Evolutionary conservation across 371 early-diverging fungal species (phyloP).

Genomic region (Mucor mucedo): DNA sequence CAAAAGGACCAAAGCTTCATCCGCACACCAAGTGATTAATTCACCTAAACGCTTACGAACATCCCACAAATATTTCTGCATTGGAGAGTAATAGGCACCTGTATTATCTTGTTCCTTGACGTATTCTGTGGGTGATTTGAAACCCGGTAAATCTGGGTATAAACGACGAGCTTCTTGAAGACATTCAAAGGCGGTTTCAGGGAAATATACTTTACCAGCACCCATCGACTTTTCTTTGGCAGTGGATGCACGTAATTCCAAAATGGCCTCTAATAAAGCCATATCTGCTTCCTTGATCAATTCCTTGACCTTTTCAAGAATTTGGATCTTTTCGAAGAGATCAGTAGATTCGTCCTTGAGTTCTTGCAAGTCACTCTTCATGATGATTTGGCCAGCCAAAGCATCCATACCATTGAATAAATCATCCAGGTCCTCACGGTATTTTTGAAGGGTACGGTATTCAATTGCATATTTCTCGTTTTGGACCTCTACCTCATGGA

Average conservation of each 20-base stretch:
- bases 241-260: constrained; percentile 39
- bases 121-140: constrained; percentile 43
- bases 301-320: constrained; percentile 36
- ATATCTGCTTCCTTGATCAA: constrained; percentile 37
- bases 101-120: constrained; percentile 44
- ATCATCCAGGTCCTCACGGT: constrained; percentile 44
- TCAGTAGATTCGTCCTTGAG: constrained; percentile 10
- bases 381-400: constrained; percentile 9
- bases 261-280: constrained; percentile 47
- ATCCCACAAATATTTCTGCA: constrained; percentile 57
- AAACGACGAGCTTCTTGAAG: constrained; percentile 44
- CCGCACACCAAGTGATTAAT: constrained; percentile 29
- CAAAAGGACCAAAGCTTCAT: constrained; percentile 16
- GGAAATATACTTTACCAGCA: constrained; percentile 49
- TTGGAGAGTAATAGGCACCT: constrained; percentile 54
- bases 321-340: constrained; percentile 25
- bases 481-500: constrained; percentile 20
- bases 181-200: constrained; percentile 45
- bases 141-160: constrained; percentile 45
- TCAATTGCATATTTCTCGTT: constrained; percentile 52
- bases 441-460: constrained; percentile 43
- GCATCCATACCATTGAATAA: no score
- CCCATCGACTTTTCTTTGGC: constrained; percentile 28
- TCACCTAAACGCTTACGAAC: constrained; percentile 32
- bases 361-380: constrained; percentile 12